A percentile compares a stretch with the other conserved stretches of the same genome.
phyloP scores from a whole-genome alignment of 768 basidiomycete species.

The Boletus rex-veris region DNA sequence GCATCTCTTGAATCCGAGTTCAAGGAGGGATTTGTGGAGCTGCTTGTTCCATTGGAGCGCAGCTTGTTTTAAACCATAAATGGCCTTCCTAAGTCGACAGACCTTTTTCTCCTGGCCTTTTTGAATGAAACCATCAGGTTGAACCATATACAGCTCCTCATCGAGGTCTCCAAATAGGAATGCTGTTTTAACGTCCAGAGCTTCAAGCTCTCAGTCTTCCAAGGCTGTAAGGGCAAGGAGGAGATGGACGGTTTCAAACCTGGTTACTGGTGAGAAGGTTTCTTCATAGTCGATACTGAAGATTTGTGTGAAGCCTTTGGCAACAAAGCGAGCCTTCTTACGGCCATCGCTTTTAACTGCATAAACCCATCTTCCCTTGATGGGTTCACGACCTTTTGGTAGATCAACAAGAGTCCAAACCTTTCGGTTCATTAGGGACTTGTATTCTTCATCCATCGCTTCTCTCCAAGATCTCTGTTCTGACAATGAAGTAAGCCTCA shows the following conservation, averaged over 20 bases:
- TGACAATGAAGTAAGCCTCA: too few species aligned
- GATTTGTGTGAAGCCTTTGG: background rate
- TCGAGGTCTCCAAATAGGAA: background rate
- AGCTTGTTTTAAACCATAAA: background rate
- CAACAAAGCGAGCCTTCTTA: background rate
- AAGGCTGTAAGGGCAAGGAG: background rate
- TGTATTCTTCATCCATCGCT: too few species aligned
- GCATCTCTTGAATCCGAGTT: background rate
- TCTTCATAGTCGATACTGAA: background rate
- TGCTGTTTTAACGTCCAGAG: background rate
- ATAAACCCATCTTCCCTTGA: background rate
- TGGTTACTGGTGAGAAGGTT: background rate
- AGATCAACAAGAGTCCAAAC: background rate
- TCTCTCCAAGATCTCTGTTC: too few species aligned
- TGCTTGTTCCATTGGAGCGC: background rate
- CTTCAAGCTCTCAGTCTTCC: background rate
- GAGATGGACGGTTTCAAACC: background rate
- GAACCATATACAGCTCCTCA: background rate
- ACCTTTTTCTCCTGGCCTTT: background rate
- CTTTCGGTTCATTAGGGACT: too few species aligned
- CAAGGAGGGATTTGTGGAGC: background rate
- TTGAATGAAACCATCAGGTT: background rate
- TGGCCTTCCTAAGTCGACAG: background rate
- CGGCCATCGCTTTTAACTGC: background rate
- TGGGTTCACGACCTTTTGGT: background rate